Percentiles rank a stretch among this genome's conserved stretches.
Evolutionary conservation across 2,329 filamentous ascomycete genomes (phyloP).

Genomic region (Aspergillus sp.): DNA sequence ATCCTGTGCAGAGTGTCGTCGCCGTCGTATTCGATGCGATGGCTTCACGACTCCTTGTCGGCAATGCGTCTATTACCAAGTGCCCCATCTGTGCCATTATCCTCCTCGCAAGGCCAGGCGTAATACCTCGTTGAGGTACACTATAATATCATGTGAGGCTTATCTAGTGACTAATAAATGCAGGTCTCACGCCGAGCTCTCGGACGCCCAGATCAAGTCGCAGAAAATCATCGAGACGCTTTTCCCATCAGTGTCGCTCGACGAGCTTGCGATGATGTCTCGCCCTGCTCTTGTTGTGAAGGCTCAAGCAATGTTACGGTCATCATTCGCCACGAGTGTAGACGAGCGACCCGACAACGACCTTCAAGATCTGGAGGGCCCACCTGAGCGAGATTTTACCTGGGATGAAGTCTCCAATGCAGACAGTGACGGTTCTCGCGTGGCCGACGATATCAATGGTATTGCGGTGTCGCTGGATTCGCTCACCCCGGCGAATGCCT

Average conservation of each 20-base stretch:
- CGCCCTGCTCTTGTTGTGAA: neutral
- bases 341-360: neutral
- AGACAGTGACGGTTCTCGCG: neutral
- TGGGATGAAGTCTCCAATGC: neutral
- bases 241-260: neutral
- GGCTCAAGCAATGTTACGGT: neutral
- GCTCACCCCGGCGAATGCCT: neutral
- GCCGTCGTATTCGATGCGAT: neutral
- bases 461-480: neutral
- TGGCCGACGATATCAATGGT: neutral
- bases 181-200: neutral
- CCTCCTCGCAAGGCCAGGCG: neutral
- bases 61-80: neutral
- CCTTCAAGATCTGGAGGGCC: neutral
- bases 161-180: neutral
- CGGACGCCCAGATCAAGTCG: neutral
- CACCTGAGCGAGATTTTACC: neutral
- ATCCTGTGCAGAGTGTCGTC: neutral
- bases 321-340: neutral
- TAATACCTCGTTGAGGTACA: neutral
- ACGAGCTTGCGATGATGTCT: neutral
- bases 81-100: neutral
- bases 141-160: neutral
- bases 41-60: neutral
- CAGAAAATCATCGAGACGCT: neutral